Percentiles rank a stretch among this genome's conserved stretches.
Conservation (phyloP, 2,329 filamentous ascomycete species). For the Aspergillus clavatus region DNA sequence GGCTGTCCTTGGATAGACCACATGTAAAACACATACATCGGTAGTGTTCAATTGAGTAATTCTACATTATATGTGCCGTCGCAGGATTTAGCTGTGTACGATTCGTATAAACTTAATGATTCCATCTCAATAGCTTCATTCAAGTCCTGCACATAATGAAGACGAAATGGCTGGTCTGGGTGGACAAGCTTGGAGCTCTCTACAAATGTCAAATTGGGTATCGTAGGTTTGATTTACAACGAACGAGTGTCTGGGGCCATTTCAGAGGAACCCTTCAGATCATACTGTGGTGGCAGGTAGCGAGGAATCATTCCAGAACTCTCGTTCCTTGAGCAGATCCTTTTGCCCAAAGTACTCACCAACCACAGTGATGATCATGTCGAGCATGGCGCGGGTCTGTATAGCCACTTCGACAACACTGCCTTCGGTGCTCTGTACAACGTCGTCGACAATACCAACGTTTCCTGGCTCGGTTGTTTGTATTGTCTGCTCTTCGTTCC, state of each 20-base stretch:
- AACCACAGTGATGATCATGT: conserved; percentile 85
- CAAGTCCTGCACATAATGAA: too few relatives aligned
- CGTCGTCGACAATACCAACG: conserved; percentile 10
- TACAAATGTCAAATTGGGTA: not conserved
- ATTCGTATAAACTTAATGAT: too few relatives aligned
- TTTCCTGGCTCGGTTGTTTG: conserved; percentile 14
- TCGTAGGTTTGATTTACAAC: not conserved
- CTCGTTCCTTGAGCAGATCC: conserved; percentile 73
- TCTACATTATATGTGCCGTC: too few relatives aligned
- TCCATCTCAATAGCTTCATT: too few relatives aligned
- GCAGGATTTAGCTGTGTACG: too few relatives aligned
- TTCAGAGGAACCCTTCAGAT: too few relatives aligned
- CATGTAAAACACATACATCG: not conserved
- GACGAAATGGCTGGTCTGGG: too few relatives aligned
- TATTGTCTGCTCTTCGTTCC: conserved; percentile 10
- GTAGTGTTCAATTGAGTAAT: not conserved
- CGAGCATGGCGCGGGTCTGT: conserved; percentile 62
- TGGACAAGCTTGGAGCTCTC: too few relatives aligned
- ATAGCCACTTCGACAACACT: conserved; percentile 17
- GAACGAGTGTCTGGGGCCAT: not conserved
- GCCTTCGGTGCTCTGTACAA: conserved; percentile 21
- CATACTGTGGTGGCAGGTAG: not conserved
- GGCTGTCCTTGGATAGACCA: not conserved
- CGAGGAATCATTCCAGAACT: conserved; percentile 42
- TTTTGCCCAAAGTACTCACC: conserved; percentile 87